These are phyloP conservation scores for Candida neerlandica DNA, from an alignment of 1,139 yeast species.

Conservation along the genomic window DNA sequence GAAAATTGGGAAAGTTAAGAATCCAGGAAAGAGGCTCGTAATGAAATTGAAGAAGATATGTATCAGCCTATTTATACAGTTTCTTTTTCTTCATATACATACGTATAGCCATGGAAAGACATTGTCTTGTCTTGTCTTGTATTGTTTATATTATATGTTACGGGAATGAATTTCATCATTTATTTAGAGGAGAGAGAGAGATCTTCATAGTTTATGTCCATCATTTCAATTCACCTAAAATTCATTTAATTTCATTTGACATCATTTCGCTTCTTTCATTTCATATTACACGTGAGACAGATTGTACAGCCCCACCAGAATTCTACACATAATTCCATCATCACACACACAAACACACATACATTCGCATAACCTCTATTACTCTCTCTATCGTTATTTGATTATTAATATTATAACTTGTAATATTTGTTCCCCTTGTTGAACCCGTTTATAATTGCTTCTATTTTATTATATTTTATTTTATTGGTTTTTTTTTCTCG, in stretches of 20 bases:
- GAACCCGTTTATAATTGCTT: too few species aligned
- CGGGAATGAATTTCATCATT: conserved; percentile 1
- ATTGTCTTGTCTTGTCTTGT: background rate
- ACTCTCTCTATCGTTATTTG: too few species aligned
- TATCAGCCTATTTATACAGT: background rate
- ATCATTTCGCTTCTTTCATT: background rate
- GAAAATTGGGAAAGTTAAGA: background rate
- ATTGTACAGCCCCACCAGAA: too few species aligned
- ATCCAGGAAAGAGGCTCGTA: background rate
- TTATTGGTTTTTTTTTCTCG: background rate
- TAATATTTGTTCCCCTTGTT: too few species aligned
- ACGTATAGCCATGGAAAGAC: background rate
- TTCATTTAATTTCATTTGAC: background rate
- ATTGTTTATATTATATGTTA: background rate
- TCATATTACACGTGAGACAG: too few species aligned
- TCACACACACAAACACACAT: too few species aligned
- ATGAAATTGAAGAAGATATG: background rate
- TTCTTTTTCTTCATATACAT: background rate
- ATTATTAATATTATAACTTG: too few species aligned
- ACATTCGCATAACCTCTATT: too few species aligned
- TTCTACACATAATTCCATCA: too few species aligned
- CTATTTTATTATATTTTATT: background rate
- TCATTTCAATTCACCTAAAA: background rate
- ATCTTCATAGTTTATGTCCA: background rate
- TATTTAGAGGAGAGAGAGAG: too few species aligned